Base-by-base conservation (phyloP, 805 yeast species). In the Teunomyces aglyptinius region DNA sequence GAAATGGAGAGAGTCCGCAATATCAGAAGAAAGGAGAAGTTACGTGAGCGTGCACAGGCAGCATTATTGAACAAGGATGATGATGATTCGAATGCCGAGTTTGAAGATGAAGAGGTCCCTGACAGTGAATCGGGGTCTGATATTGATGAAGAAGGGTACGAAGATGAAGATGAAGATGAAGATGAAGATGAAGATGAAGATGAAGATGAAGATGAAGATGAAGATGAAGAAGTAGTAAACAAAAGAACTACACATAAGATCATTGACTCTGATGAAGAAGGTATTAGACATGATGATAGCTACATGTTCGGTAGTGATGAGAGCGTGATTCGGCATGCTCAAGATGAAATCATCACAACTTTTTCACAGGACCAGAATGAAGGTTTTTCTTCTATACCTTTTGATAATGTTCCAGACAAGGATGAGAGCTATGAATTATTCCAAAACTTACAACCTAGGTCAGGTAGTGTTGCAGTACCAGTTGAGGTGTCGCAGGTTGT, bases 1-100 rank as follows among this genome's bases (percentile, higher is more conserved):
- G 83, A 78, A 56, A 71, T 78, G 50, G 74, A 73, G 47, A 69
- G 83, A 52, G 77, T 68, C 12, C 60, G 71, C 43, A 68, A 68
- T 15, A 69, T 78, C 26, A 68, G 80, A 38, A 68, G 67, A 51
- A 62, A 66, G 46, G 80, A 76, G 49, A 70, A 67, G 51, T 44
- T 67, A 18, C 56, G 58, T 57, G 74, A 60, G 57, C 68, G 51
- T 57, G 80, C 67, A 5, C 65, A 63, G 36, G 44, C 55, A 42
- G 72, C 71, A 3, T 56, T 68, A 44, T 38, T 63, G n/a, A 56
- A 56, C 6, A 54, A 52, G 19, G 38, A 45, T 12, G 43, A 44
- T 3, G 56, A 51, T 8, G 46, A 36, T 2, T 11, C 3, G 45
- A 27, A 27, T 7, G 53, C 51, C 11, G 59, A 41, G 2, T 60